phyloP scores from a whole-genome alignment of 139 green algal genomes.

The Chlamydomonas applanata region DNA sequence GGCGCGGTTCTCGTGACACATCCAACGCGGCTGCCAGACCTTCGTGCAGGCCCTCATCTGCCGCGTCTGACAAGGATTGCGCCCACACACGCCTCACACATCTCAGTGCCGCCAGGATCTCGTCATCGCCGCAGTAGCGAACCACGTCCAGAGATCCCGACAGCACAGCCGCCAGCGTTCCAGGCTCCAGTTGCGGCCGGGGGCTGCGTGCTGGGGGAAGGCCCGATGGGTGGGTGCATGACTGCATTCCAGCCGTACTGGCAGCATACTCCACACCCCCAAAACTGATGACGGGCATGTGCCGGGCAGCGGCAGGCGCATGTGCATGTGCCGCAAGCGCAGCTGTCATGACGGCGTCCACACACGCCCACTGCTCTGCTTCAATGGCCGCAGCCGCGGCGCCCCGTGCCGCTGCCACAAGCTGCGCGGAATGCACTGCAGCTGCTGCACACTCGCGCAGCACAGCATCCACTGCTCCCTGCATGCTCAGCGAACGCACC shows the following conservation, averaged over 20 bases:
- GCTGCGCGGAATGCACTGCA: background rate
- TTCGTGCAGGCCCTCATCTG: conserved; percentile 1
- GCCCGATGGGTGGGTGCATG: too few relatives aligned
- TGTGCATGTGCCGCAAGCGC: background rate
- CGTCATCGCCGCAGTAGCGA: background rate
- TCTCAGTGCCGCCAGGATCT: conserved; percentile 1
- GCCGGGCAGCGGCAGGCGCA: too few relatives aligned
- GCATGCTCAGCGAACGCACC: too few relatives aligned
- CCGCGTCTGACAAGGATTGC: background rate
- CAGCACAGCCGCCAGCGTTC: background rate
- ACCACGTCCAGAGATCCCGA: background rate
- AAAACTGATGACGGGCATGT: too few relatives aligned
- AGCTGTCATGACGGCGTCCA: conserved; percentile 10
- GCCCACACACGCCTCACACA: conserved; percentile 12
- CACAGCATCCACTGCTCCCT: conserved; percentile 6
- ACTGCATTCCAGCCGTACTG: too few relatives aligned
- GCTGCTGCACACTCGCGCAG: conserved; percentile 8
- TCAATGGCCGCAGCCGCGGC: background rate
- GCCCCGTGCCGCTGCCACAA: background rate
- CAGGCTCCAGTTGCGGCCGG: background rate
- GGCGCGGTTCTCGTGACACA: background rate
- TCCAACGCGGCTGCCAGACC: background rate
- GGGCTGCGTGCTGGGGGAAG: too few relatives aligned
- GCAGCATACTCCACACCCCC: too few relatives aligned
- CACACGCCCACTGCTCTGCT: conserved; percentile 8